Percentiles rank a stretch among this genome's conserved stretches.
phyloP scores from a whole-genome alignment of 805 yeast genomes.

The Starmerella ratchasimensis region DNA sequence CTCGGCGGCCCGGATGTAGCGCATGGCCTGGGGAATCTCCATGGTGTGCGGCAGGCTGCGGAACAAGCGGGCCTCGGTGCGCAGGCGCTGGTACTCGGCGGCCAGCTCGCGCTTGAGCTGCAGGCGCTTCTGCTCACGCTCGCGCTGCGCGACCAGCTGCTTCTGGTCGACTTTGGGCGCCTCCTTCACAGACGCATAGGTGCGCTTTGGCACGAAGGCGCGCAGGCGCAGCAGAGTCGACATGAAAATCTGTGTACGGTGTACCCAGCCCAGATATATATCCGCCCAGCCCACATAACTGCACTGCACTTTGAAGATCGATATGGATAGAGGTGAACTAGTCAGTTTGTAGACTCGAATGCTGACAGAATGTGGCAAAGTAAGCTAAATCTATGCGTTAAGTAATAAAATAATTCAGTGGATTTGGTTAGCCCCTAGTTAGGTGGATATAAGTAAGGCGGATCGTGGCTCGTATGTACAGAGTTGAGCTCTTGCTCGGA shows the following conservation, averaged over 20 bases:
- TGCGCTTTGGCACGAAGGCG: slow-evolving; percentile 2
- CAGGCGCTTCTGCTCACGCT: slow-evolving; percentile 24
- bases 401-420: too few relatives aligned
- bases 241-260: too few relatives aligned
- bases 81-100: slow-evolving; percentile 18
- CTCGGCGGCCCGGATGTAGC: slow-evolving; percentile 75
- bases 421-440: too few relatives aligned
- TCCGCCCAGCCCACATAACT: too few relatives aligned
- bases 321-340: not conserved
- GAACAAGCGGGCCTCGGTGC: slow-evolving; percentile 31
- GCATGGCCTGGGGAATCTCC: slow-evolving; percentile 58
- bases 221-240: too few relatives aligned
- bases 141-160: slow-evolving; percentile 26
- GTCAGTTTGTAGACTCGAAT: not conserved
- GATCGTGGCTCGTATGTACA: too few relatives aligned
- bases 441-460: too few relatives aligned
- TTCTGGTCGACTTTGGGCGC: slow-evolving; percentile 24
- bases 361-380: too few relatives aligned
- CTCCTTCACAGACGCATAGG: slow-evolving; percentile 11
- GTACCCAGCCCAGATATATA: too few relatives aligned
- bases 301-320: too few relatives aligned
- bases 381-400: too few relatives aligned
- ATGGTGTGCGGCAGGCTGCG: slow-evolving; percentile 48
- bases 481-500: too few relatives aligned
- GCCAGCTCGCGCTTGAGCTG: slow-evolving; percentile 22